Conservation (phyloP, 306 rosid genomes). For the Rubus parviflorus region DNA sequence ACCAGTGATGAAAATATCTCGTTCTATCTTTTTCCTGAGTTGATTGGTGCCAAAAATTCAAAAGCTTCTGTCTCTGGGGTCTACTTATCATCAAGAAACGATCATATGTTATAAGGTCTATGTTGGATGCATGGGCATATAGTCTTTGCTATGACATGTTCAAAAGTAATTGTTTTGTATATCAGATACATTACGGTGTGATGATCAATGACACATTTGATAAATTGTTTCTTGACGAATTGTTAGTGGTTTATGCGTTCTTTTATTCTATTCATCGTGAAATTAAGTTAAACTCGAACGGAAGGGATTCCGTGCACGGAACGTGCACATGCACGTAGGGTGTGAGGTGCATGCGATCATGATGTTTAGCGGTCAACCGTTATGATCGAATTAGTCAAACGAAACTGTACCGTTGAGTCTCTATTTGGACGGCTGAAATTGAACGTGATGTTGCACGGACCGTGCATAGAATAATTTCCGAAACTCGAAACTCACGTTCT, state of each 20-base stretch:
- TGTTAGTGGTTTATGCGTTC: neutral
- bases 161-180: neutral
- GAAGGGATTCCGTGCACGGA: too few relatives aligned
- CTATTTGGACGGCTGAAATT: too few relatives aligned
- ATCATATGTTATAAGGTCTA: neutral
- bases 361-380: too few relatives aligned
- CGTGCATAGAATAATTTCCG: too few relatives aligned
- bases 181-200: neutral
- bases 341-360: too few relatives aligned
- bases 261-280: neutral
- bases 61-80: neutral
- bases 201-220: neutral
- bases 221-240: neutral
- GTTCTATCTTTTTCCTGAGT: neutral
- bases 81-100: slow-evolving; percentile 3
- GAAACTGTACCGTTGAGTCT: too few relatives aligned
- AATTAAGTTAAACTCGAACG: too few relatives aligned
- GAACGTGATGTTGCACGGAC: too few relatives aligned
- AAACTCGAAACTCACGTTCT: too few relatives aligned
- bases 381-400: too few relatives aligned
- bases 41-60: neutral
- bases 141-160: neutral
- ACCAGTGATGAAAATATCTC: neutral
- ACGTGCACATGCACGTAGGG: too few relatives aligned
- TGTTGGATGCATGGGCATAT: neutral